Evolutionary conservation across 495 filamentous ascomycete species (phyloP), one percentile per base, ranked within the genome.

Genomic region (Chaetomium tenue): DNA sequence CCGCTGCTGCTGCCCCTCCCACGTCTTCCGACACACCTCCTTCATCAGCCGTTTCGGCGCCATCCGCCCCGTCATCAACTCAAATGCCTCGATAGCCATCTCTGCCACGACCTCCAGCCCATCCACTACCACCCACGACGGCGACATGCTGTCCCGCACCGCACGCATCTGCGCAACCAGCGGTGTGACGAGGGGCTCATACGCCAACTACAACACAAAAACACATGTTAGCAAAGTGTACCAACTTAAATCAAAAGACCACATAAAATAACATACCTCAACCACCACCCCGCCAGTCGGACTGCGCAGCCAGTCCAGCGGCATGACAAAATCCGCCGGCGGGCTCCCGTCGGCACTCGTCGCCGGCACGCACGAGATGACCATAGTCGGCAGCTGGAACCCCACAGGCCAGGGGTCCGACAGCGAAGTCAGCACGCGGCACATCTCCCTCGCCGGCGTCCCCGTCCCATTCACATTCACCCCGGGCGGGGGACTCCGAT

Each of bases 51-150:
- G 79, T 46, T 88, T 83, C 3, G 90, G 91, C 18, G 91, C 91
- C 76, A 89, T 86, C 25, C 90, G 81, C n/a, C 90, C 91, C 5
- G 90, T 91, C 80, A 93, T 90, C 52, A 93, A 74, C 73, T 93
- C 90, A 71, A 92, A 93, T 52, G 91, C 89, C 28, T 91, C 89
- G 73, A 90, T 91, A 2, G 88, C 91, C 78, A 91, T 90, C 72
- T 94, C 91, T 2, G 85, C 84, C 0, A 94, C 82, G 33, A 93
- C 85, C 70, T 92, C 91, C 12, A 93, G 75, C 6, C 90, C 90
- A 68, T 93, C 89, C n/a, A 92, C 84, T 39, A 89, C 81, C 5
- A 90, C 86, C 89, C 89, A 94, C 2, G 85, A 84, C 22, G 82
- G 84, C 13, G 83, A 82, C 0, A 86, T 60, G 62, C 84, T 81